Conservation (phyloP, 768 basidiomycete species). For the Polyporus arcularius region DNA sequence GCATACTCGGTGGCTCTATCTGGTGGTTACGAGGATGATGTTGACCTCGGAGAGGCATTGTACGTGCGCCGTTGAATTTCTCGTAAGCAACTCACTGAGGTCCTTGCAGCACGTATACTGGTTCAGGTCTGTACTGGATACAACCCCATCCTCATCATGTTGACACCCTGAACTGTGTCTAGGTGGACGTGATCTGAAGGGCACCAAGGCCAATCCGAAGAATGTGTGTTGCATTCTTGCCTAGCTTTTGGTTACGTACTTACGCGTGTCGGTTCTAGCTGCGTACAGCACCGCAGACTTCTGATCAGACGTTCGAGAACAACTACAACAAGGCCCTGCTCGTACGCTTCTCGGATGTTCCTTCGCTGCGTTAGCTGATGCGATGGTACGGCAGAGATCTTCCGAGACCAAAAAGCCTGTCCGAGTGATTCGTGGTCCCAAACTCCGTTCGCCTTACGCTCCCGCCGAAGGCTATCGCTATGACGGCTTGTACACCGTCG, state of each 20-base stretch:
- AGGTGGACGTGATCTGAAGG: slow-evolving; percentile 87
- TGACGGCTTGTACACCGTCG: slow-evolving; percentile 83
- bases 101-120: slow-evolving; percentile 68
- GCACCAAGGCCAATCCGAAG: slow-evolving; percentile 79
- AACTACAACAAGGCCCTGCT: slow-evolving; percentile 65
- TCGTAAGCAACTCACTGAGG: not conserved
- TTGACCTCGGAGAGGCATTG: slow-evolving; percentile 83
- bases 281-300: slow-evolving; percentile 86
- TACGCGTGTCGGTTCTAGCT: slow-evolving; percentile 46
- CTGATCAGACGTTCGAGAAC: slow-evolving; percentile 80
- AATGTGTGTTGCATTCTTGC: slow-evolving; percentile 55
- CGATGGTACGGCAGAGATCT: slow-evolving; percentile 50
- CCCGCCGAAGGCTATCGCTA: slow-evolving; percentile 89
- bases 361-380: not conserved
- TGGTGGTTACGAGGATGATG: slow-evolving; percentile 87
- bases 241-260: not conserved
- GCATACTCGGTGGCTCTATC: slow-evolving; percentile 87
- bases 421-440: slow-evolving; percentile 86
- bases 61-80: slow-evolving; percentile 41
- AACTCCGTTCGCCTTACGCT: slow-evolving; percentile 69
- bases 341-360: not conserved
- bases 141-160: not conserved
- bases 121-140: slow-evolving; percentile 51
- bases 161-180: not conserved
- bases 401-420: slow-evolving; percentile 81